A percentile compares a stretch with the other conserved stretches of the same genome.
phyloP scores from a whole-genome alignment of 1,139 yeast species.

The Scheffersomyces insectosa region DNA sequence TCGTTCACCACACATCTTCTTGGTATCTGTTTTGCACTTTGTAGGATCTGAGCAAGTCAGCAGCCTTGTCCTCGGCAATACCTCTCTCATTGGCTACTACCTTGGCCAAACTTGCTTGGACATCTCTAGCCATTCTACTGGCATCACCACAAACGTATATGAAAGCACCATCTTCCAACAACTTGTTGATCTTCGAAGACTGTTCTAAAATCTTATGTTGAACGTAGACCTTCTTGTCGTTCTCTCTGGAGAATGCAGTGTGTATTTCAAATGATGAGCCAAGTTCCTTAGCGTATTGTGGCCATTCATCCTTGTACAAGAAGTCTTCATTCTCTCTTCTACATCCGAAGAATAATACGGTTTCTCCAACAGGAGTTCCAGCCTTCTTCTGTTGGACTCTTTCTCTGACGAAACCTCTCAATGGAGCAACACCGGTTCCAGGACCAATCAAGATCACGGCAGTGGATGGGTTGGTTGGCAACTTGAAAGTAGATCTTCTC shows the following conservation, averaged over 20 bases:
- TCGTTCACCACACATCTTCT: constrained; percentile 91
- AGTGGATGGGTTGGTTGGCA: constrained; percentile 81
- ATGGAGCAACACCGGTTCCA: constrained; percentile 98
- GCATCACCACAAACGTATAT: constrained; percentile 98
- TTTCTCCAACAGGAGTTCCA: constrained; percentile 64
- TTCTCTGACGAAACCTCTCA: constrained; percentile 90
- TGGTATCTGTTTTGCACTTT: constrained; percentile 88
- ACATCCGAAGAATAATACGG: constrained; percentile 83
- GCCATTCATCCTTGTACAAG: constrained; percentile 87
- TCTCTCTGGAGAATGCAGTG: constrained; percentile 83
- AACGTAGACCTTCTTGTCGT: constrained; percentile 73
- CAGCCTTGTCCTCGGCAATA: constrained; percentile 66
- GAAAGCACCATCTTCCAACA: constrained; percentile 76
- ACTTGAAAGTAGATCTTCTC: constrained; percentile 91
- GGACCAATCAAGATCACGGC: constrained; percentile 96
- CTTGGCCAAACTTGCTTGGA: constrained; percentile 67
- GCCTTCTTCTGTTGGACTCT: constrained; percentile 47
- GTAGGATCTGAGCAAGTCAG: constrained; percentile 74
- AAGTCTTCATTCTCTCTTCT: constrained; percentile 75
- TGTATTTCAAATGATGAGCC: constrained; percentile 69
- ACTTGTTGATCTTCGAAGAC: constrained; percentile 52
- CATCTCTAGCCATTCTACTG: constrained; percentile 93
- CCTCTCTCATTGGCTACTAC: constrained; percentile 63
- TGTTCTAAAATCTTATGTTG: constrained; percentile 75
- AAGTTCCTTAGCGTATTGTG: constrained; percentile 60